A percentile compares a stretch with the other conserved stretches of the same genome.
phyloP scores from a whole-genome alignment of 2,329 filamentous ascomycete species.

The Ploettnerulaceae sp. region DNA sequence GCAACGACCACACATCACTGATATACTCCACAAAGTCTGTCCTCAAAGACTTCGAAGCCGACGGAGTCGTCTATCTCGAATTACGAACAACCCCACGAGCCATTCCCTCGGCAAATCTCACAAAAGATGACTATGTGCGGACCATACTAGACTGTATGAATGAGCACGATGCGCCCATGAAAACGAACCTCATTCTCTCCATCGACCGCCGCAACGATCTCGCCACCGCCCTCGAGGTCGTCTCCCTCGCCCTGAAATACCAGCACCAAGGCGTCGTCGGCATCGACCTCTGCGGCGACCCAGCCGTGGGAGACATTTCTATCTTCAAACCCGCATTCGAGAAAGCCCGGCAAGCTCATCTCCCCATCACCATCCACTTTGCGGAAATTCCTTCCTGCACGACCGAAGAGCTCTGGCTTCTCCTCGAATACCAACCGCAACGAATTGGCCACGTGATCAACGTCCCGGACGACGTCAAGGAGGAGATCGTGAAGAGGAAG shows the following conservation, averaged over 20 bases:
- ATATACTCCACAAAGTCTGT: slow-evolving; percentile 60
- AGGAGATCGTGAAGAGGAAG: slow-evolving; percentile 46
- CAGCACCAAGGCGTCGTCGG: slow-evolving; percentile 57
- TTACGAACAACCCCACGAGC: slow-evolving; percentile 73
- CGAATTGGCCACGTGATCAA: slow-evolving; percentile 77
- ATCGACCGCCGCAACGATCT: slow-evolving; percentile 62
- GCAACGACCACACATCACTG: slow-evolving; percentile 57
- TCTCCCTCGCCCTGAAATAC: slow-evolving; percentile 58
- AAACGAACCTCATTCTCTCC: slow-evolving; percentile 65
- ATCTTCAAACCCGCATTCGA: slow-evolving; percentile 56
- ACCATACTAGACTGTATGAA: slow-evolving; percentile 61
- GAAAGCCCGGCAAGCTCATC: slow-evolving; percentile 47
- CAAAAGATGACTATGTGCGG: slow-evolving; percentile 55
- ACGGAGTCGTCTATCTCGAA: slow-evolving; percentile 74
- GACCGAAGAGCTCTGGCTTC: slow-evolving; percentile 53
- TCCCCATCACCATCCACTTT: slow-evolving; percentile 72
- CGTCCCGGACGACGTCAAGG: slow-evolving; percentile 56
- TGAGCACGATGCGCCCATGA: slow-evolving; percentile 47
- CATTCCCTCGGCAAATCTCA: slow-evolving; percentile 48
- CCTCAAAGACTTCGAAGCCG: slow-evolving; percentile 58
- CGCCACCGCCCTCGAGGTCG: slow-evolving; percentile 55
- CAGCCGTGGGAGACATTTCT: slow-evolving; percentile 54
- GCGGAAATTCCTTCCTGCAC: slow-evolving; percentile 61
- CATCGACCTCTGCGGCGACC: slow-evolving; percentile 76
- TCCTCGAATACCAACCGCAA: slow-evolving; percentile 63